phyloP scores from a whole-genome alignment of 2,329 filamentous ascomycete species.

The Alternaria tenuissima region DNA sequence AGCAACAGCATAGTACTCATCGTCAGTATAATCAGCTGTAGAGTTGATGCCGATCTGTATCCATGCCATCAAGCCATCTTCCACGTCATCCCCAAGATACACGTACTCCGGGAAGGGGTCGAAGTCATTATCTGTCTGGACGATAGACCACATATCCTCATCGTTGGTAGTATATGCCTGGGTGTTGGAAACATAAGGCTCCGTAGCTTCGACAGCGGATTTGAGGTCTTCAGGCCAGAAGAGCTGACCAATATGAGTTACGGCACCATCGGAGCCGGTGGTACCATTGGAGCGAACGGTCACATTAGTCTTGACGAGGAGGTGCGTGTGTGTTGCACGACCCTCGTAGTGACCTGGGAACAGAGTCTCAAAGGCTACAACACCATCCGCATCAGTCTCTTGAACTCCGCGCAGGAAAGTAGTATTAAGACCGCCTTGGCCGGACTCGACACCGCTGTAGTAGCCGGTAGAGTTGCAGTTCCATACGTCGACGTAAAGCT shows the following conservation, averaged over 20 bases:
- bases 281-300: background rate
- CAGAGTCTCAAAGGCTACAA: background rate
- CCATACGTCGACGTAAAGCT: background rate
- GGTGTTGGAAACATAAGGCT: background rate
- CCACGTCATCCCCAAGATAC: background rate
- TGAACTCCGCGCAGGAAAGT: background rate
- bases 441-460: background rate
- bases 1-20: constrained; percentile 29
- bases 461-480: background rate
- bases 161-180: background rate
- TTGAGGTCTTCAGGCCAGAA: background rate
- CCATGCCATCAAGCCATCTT: background rate
- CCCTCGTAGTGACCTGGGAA: background rate
- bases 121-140: background rate
- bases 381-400: background rate
- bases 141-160: background rate
- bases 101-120: background rate
- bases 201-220: background rate
- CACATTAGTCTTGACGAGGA: background rate
- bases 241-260: background rate
- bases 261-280: background rate
- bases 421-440: background rate
- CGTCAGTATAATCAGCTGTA: constrained; percentile 26
- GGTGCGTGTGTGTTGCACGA: background rate
- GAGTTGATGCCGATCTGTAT: background rate